Percentiles rank a stretch among this genome's conserved stretches.
phyloP scores from a whole-genome alignment of 495 filamentous ascomycete genomes.

The Penicillium alfredii region DNA sequence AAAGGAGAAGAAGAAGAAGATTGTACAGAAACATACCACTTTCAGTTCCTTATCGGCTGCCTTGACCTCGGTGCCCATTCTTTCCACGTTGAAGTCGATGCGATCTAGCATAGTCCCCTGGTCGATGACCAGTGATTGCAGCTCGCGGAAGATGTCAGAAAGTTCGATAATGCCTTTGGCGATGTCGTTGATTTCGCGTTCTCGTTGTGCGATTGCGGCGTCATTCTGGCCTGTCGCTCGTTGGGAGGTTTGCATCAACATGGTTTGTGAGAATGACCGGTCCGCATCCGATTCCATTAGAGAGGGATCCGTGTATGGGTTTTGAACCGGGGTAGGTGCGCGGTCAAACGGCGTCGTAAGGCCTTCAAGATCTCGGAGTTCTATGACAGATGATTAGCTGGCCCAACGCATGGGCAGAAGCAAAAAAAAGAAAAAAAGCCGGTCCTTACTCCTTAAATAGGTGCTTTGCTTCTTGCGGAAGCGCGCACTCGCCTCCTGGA shows the following conservation, averaged over 20 bases:
- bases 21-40: slow-evolving; percentile 48
- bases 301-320: slow-evolving; percentile 69
- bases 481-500: slow-evolving; percentile 85
- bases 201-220: slow-evolving; percentile 79
- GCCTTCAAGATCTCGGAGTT: slow-evolving; percentile 74
- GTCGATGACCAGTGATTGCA: slow-evolving; percentile 96
- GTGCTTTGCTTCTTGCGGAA: slow-evolving; percentile 97
- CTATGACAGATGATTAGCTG: slow-evolving; percentile 37
- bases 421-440: neutral
- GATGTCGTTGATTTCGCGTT: slow-evolving; percentile 96
- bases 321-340: slow-evolving; percentile 57
- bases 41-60: slow-evolving; percentile 86
- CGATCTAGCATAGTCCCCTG: slow-evolving; percentile 96
- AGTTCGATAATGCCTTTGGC: slow-evolving; percentile 97
- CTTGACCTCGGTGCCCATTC: slow-evolving; percentile 84
- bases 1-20: neutral
- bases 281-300: slow-evolving; percentile 86
- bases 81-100: slow-evolving; percentile 97
- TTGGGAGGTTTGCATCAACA: slow-evolving; percentile 69
- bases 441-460: slow-evolving; percentile 78
- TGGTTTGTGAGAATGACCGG: slow-evolving; percentile 83
- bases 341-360: slow-evolving; percentile 57
- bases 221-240: slow-evolving; percentile 72
- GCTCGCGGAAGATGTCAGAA: slow-evolving; percentile 89
- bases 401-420: neutral